Percentiles rank a stretch among this genome's conserved stretches.
Evolutionary conservation across 805 yeast species (phyloP).

Genomic region (Zygosaccharomyces kombuchaensis): DNA sequence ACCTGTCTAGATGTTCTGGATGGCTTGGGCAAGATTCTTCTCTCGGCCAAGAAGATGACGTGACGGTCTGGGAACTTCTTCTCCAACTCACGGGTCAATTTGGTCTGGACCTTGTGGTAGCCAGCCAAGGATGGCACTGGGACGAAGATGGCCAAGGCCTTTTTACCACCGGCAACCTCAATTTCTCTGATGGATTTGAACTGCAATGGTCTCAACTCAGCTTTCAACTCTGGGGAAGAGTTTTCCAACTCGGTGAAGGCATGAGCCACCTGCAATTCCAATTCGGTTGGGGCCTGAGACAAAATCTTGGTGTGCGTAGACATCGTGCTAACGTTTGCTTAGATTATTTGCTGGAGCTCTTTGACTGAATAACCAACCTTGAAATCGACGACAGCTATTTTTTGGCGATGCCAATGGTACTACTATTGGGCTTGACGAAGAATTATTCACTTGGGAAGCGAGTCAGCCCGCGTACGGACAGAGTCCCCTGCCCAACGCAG

Average conservation of each 20-base stretch:
- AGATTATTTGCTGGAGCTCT: conserved; percentile 14
- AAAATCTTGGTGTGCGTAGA: conserved; percentile 92
- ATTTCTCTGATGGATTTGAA: conserved; percentile 98
- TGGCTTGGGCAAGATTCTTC: conserved; percentile 99
- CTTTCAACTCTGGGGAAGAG: conserved; percentile 91
- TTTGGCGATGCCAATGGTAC: background rate
- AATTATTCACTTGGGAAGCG: background rate
- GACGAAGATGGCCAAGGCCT: conserved; percentile 96
- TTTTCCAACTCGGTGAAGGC: conserved; percentile 94
- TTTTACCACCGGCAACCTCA: conserved; percentile 97
- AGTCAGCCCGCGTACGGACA: background rate
- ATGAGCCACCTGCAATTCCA: conserved; percentile 99
- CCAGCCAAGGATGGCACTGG: conserved; percentile 91
- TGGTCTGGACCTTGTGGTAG: conserved; percentile 96
- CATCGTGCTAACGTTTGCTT: conserved; percentile 47
- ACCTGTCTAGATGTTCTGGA: conserved; percentile 88
- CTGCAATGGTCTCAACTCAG: conserved; percentile 97
- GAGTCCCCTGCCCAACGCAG: background rate
- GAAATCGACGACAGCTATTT: background rate
- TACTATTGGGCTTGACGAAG: background rate
- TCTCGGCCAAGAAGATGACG: conserved; percentile 98
- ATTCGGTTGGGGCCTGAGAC: conserved; percentile 93
- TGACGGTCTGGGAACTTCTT: conserved; percentile 99
- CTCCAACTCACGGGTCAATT: conserved; percentile 98
- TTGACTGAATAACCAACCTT: conserved; percentile 8